Evolutionary conservation across 2,329 filamentous ascomycete genomes (phyloP).

Genomic region (Cercospora zeae-maydis): DNA sequence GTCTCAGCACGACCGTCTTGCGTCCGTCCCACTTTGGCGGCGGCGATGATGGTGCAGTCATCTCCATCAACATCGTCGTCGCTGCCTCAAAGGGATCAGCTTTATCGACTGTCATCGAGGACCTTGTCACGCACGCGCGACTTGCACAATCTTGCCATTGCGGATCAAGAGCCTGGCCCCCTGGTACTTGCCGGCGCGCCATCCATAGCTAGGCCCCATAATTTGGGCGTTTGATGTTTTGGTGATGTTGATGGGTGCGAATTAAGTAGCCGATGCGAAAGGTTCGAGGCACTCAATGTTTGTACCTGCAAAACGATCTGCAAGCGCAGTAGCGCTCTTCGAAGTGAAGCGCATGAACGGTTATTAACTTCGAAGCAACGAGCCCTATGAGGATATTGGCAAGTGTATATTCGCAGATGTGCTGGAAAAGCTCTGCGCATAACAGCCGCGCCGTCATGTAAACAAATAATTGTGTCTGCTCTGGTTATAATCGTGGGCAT

Average conservation of each 20-base stretch:
- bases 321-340: no score
- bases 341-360: no score
- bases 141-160: background rate
- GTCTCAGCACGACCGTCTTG: background rate
- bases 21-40: no score
- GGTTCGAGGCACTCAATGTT: no score
- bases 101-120: background rate
- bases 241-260: background rate
- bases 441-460: background rate
- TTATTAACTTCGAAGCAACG: no score
- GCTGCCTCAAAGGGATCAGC: background rate
- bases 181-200: background rate
- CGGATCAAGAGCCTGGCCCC: background rate
- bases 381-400: no score
- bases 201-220: background rate
- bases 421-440: no score
- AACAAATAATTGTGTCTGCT: no score
- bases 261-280: background rate
- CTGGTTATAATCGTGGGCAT: background rate
- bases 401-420: no score
- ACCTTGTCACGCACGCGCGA: background rate
- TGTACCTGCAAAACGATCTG: no score
- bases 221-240: background rate
- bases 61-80: background rate
- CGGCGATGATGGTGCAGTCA: no score